Evolutionary conservation across 2,329 filamentous ascomycete genomes (phyloP).

Genomic region (Diaporthe humulicola): DNA sequence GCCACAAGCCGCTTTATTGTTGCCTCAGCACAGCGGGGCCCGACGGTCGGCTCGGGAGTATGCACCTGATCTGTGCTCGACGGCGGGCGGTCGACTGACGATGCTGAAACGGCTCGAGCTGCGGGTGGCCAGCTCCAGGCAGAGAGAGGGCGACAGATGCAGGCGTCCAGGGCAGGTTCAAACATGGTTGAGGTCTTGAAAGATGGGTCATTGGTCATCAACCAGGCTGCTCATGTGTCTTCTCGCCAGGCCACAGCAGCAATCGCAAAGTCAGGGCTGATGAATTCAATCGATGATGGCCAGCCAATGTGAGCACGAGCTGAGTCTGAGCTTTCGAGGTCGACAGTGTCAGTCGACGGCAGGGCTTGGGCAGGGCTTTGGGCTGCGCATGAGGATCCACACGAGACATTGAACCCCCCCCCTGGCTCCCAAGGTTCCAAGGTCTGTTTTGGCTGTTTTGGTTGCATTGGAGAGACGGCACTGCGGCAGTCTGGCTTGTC

Average conservation of each 20-base stretch:
- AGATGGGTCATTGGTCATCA: not conserved
- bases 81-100: not conserved
- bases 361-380: not conserved
- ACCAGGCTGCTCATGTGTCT: not conserved
- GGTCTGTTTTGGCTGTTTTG: not conserved
- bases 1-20: conserved; percentile 21
- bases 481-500: not conserved
- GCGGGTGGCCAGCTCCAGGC: conserved; percentile 3
- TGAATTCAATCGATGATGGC: too few relatives aligned
- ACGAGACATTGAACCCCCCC: conserved; percentile 9
- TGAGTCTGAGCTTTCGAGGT: not conserved
- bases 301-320: conserved; percentile 10
- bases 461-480: conserved; percentile 9
- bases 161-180: not conserved
- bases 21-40: conserved; percentile 23
- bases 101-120: conserved; percentile 21
- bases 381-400: conserved; percentile 8
- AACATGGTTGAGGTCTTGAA: not conserved
- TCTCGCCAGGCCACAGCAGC: not conserved
- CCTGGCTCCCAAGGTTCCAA: not conserved
- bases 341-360: not conserved
- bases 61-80: conserved; percentile 21
- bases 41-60: conserved; percentile 5
- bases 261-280: not conserved
- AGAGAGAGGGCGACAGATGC: not conserved